Evolutionary conservation across 352 stramenopile genomes (phyloP).

Genomic region (Globisporangium ultimum): DNA sequence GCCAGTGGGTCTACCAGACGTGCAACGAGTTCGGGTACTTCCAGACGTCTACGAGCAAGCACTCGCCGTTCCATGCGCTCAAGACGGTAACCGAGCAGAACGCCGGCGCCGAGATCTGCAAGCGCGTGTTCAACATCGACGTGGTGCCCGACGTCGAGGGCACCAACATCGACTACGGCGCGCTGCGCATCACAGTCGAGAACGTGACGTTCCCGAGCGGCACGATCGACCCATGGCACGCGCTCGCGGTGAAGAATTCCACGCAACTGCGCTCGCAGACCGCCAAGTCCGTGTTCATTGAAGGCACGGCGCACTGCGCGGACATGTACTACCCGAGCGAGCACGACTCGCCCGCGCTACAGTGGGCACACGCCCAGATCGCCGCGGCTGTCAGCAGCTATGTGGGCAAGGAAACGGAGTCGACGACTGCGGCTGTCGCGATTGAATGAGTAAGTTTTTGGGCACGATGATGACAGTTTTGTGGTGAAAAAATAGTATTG

Average conservation of each 20-base stretch:
- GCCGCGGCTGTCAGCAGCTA: conserved; percentile 42
- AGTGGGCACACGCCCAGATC: conserved; percentile 73
- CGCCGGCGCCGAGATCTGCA: conserved; percentile 72
- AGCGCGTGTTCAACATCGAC: conserved; percentile 75
- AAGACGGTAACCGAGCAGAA: conserved; percentile 71
- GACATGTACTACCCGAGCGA: conserved; percentile 80
- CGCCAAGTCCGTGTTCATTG: conserved; percentile 64
- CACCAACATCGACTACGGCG: conserved; percentile 78
- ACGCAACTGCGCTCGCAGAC: conserved; percentile 54
- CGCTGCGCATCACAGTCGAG: conserved; percentile 72
- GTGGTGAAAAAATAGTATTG: neutral
- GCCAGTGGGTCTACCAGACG: conserved; percentile 87
- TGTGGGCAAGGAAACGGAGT: conserved; percentile 13
- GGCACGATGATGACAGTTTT: neutral
- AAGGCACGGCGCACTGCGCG: conserved; percentile 77
- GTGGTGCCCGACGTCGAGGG: conserved; percentile 45
- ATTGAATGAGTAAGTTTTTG: neutral
- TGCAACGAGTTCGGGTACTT: conserved; percentile 91
- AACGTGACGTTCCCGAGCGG: conserved; percentile 79
- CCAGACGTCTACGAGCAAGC: conserved; percentile 59
- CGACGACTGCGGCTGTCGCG: neutral
- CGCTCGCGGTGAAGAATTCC: conserved; percentile 69
- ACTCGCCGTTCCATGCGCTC: conserved; percentile 66
- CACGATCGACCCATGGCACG: conserved; percentile 85
- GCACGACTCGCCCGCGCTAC: conserved; percentile 42